A percentile compares a stretch with the other conserved stretches of the same genome.
phyloP scores from a whole-genome alignment of 306 rosid species.

The Quillaja saponaria region DNA sequence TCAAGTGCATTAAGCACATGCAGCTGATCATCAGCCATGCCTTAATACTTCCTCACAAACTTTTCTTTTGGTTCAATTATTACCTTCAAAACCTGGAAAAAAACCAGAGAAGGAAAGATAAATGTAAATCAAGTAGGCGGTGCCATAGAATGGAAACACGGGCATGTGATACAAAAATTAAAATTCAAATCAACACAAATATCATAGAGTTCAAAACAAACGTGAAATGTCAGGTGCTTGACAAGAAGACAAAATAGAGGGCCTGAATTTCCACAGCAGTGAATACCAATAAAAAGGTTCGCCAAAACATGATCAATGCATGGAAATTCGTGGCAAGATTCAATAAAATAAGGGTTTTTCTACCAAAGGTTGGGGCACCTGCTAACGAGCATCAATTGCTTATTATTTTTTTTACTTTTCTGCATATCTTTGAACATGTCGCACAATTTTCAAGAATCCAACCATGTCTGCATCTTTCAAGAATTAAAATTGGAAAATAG shows the following conservation, averaged over 20 bases:
- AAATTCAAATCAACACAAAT: neutral
- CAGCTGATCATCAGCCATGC: slow-evolving; percentile 56
- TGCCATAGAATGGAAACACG: slow-evolving; percentile 1
- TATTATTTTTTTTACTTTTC: no score
- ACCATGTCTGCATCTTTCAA: no score
- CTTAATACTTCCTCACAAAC: neutral
- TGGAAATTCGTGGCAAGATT: slow-evolving; percentile 19
- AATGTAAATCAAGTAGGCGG: neutral
- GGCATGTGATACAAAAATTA: slow-evolving; percentile 17
- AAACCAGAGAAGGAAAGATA: neutral
- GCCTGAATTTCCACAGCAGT: neutral
- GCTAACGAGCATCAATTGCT: no score
- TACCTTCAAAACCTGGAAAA: slow-evolving; percentile 25
- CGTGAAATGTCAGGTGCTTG: neutral
- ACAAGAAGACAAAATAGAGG: slow-evolving; percentile 23
- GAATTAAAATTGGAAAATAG: no score
- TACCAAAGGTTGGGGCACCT: no score
- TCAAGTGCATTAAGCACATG: slow-evolving; percentile 78
- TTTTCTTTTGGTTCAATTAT: slow-evolving; percentile 2
- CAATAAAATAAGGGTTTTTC: slow-evolving; percentile 23
- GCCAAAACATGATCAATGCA: slow-evolving; percentile 11
- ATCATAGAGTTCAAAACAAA: neutral
- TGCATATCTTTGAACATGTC: no score
- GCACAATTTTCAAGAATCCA: no score
- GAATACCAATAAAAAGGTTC: neutral